Evolutionary conservation across 1,284 basidiomycete genomes (phyloP), one percentile per base, ranked within the genome.

Genomic region (Tremellales sp.): DNA sequence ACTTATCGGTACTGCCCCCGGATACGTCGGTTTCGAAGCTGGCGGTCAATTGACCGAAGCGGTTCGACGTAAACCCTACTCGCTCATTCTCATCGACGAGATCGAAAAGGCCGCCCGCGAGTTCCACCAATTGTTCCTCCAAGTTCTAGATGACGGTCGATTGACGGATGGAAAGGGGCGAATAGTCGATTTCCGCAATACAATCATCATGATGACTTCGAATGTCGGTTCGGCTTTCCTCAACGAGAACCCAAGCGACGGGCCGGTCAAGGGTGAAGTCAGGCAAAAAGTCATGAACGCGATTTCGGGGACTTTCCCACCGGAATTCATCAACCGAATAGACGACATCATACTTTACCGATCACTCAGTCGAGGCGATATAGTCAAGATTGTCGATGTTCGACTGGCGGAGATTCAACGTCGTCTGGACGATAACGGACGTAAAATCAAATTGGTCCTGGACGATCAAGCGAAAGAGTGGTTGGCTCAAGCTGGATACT

Each of bases 401-500:
- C 69, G 79, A 21, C 62, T 81, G 42, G 57, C 55, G 42, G 75
- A 76, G 51, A 70, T 90, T 11, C 83, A 89, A 70, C 80, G 84
- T 43, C 82, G 94, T 13, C 81, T 97, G 45, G 77, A 77, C 5
- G 82, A 86, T 49, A 80, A 80, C 62, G 77, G 76, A 40, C 80
- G 84, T 61, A 93, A 91, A 76, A 85, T 96, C 65, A 81, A 72
- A 43, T 76, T 98, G 40, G 80, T 84, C 31, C 74, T 97, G 40
- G 86, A 93, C 68, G 77, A 81, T 3, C 82, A 78, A 19, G 85
- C 88, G 48, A 89, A 87, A 74, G 81, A 86, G 48, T 94, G 88
- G 76, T 82, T 97, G 42, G 83, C 82, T 52, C 84, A 85, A 25
- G 80, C 86, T 40, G 91, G 93, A 0, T 97, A 92, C 75, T 89